Conservation (phyloP, 371 early-diverging fungal genomes). For the Mucor indicus region DNA sequence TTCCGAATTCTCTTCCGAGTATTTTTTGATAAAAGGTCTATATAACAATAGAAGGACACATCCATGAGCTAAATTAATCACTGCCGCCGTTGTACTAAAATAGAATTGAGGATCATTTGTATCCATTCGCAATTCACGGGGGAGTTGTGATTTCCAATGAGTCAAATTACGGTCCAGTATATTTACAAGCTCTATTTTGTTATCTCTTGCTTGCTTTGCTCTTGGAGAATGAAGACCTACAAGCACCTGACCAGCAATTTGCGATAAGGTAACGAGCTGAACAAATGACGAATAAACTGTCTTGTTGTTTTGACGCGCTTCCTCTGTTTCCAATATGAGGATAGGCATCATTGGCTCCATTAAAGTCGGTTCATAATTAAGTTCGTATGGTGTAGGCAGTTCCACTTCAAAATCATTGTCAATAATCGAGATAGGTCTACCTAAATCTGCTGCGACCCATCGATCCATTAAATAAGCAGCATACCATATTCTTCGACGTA, state of each 20-base stretch:
- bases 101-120: background rate
- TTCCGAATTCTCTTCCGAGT: conserved; percentile 2
- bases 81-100: background rate
- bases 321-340: conserved; percentile 22
- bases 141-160: conserved; percentile 29
- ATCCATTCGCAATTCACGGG: conserved; percentile 12
- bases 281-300: conserved; percentile 26
- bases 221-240: conserved; percentile 27
- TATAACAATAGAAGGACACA: conserved; percentile 12
- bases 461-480: conserved; percentile 35
- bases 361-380: conserved; percentile 3
- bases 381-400: conserved; percentile 34
- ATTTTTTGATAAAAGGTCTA: conserved; percentile 15
- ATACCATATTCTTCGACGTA: conserved; percentile 43
- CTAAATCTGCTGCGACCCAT: conserved; percentile 36
- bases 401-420: conserved; percentile 43
- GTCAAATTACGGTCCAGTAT: conserved; percentile 24
- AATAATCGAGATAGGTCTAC: conserved; percentile 27
- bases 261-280: conserved; percentile 24
- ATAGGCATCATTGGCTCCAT: conserved; percentile 5
- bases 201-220: conserved; percentile 15
- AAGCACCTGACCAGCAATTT: conserved; percentile 32
- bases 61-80: conserved; percentile 9
- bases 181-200: conserved; percentile 18
- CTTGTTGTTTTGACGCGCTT: conserved; percentile 5